Percentiles rank a stretch among this genome's conserved stretches.
Evolutionary conservation across 495 filamentous ascomycete genomes (phyloP).

Genomic region (Podospora tetraspora): DNA sequence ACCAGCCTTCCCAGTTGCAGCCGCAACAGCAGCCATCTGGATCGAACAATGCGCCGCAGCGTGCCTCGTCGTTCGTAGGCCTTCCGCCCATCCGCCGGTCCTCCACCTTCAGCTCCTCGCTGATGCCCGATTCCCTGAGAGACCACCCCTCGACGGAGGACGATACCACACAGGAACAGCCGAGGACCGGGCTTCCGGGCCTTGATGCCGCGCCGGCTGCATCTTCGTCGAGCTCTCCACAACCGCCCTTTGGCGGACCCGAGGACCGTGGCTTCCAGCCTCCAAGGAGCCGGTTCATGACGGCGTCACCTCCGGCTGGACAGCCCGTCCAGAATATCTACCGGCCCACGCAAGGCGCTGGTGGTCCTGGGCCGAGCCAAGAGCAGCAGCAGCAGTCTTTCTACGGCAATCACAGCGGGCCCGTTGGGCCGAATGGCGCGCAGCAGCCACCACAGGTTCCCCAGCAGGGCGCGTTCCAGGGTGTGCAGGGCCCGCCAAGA

Average conservation of each 20-base stretch:
- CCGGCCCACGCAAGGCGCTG: slow-evolving; percentile 22
- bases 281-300: slow-evolving; percentile 11
- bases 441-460: slow-evolving; percentile 8
- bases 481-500: slow-evolving; percentile 21
- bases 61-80: slow-evolving; percentile 39
- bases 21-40: slow-evolving; percentile 16
- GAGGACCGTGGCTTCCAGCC: background rate
- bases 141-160: background rate
- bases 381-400: slow-evolving; percentile 18
- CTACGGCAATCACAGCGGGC: background rate
- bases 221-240: background rate
- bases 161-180: background rate
- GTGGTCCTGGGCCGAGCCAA: slow-evolving; percentile 12
- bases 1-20: slow-evolving; percentile 9
- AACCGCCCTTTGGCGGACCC: background rate
- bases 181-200: background rate
- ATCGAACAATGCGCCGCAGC: slow-evolving; percentile 19
- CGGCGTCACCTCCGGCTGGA: slow-evolving; percentile 10
- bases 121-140: slow-evolving; percentile 14
- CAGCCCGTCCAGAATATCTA: slow-evolving; percentile 24
- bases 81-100: slow-evolving; percentile 49
- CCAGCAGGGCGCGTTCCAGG: slow-evolving; percentile 1
- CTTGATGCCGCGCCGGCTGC: background rate
- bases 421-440: slow-evolving; percentile 9
- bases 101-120: slow-evolving; percentile 44